phyloP scores from a whole-genome alignment of 768 basidiomycete genomes.

The Hygrophoropsis aurantiaca region DNA sequence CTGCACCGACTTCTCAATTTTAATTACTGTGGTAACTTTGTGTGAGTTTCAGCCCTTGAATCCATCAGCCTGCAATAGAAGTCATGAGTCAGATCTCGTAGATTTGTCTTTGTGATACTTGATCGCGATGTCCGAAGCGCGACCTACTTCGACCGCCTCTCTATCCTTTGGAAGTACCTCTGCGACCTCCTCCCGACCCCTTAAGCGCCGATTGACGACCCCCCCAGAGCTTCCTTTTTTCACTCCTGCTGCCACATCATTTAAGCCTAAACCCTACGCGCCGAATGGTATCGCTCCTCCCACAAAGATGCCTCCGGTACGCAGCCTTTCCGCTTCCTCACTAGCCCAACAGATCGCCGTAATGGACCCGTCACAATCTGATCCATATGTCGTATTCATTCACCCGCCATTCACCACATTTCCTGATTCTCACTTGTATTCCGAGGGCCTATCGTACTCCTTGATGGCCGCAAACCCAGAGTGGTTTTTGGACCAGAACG shows the following conservation, averaged over 20 bases:
- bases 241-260: slow-evolving; percentile 60
- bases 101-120: slow-evolving; percentile 2
- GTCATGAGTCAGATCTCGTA: background rate
- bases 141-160: slow-evolving; percentile 13
- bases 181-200: slow-evolving; percentile 24
- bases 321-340: slow-evolving; percentile 23
- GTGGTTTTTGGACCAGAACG: slow-evolving; percentile 74
- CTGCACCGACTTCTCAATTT: background rate
- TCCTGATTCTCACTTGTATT: slow-evolving; percentile 57
- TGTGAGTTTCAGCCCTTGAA: slow-evolving; percentile 5
- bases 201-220: slow-evolving; percentile 50
- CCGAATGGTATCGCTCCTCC: slow-evolving; percentile 33
- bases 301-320: slow-evolving; percentile 27
- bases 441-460: slow-evolving; percentile 70
- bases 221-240: slow-evolving; percentile 59
- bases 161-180: slow-evolving; percentile 27
- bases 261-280: slow-evolving; percentile 65
- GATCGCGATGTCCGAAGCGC: slow-evolving; percentile 19
- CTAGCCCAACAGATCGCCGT: slow-evolving; percentile 48
- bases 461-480: slow-evolving; percentile 73
- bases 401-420: slow-evolving; percentile 73
- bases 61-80: background rate
- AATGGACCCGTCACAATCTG: slow-evolving; percentile 69
- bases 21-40: slow-evolving; percentile 3
- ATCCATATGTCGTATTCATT: slow-evolving; percentile 66